phyloP scores from a whole-genome alignment of 1,284 basidiomycete genomes.

The Ceratobasidium sp. region DNA sequence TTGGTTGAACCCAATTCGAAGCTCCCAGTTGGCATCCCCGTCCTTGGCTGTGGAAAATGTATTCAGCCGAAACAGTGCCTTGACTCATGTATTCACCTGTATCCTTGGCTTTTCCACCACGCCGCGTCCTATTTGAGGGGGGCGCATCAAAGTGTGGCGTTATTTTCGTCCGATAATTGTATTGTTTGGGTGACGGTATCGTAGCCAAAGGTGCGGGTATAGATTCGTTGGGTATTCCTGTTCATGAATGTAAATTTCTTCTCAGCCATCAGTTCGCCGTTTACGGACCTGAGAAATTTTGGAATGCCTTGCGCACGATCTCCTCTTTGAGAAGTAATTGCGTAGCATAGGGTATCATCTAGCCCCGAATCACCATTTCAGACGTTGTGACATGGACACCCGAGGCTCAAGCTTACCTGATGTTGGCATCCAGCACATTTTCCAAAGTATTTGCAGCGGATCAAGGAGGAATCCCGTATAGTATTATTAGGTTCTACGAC shows the following conservation, averaged over 20 bases:
- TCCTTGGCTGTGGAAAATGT: conserved; percentile 31
- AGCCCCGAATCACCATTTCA: conserved; percentile 16
- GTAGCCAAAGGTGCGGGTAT: conserved; percentile 78
- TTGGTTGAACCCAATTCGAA: conserved; percentile 89
- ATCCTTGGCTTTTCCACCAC: conserved; percentile 51
- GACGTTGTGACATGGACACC: conserved; percentile 41
- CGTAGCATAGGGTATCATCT: conserved; percentile 86
- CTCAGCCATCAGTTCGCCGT: conserved; percentile 12
- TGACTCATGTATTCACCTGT: conserved; percentile 7
- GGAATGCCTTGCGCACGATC: conserved; percentile 86
- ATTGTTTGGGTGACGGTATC: conserved; percentile 84
- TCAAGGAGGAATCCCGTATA: conserved; percentile 66
- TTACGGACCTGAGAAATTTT: conserved; percentile 71
- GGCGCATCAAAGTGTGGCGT: conserved; percentile 94
- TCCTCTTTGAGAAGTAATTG: conserved; percentile 86
- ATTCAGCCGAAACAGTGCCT: conserved; percentile 47
- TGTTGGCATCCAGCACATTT: conserved; percentile 80
- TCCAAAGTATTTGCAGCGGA: conserved; percentile 86
- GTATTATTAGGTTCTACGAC: conserved; percentile 69
- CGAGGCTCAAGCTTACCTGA: conserved; percentile 56
- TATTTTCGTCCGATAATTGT: conserved; percentile 94
- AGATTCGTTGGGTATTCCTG: conserved; percentile 62
- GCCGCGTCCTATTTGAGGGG: conserved; percentile 54
- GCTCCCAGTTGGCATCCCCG: conserved; percentile 54
- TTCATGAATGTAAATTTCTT: not conserved